A percentile compares a stretch with the other conserved stretches of the same genome.
phyloP scores from a whole-genome alignment of 371 early-diverging fungal species.

The Mucor sp. region DNA sequence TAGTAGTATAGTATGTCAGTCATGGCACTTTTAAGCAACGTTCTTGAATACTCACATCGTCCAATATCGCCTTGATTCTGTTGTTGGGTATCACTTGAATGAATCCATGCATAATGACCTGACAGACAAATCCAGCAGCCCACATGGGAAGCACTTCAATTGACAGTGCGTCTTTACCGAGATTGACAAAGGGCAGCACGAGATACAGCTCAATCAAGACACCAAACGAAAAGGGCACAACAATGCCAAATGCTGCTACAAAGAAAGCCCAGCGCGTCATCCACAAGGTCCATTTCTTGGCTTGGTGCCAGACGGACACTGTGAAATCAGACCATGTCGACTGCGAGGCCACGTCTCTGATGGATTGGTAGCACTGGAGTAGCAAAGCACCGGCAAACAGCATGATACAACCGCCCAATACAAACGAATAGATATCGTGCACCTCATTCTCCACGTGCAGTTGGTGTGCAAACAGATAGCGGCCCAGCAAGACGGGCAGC shows the following conservation, averaged over 20 bases:
- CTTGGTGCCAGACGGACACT: not conserved
- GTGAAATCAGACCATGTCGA: not conserved
- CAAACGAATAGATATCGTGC: slow-evolving; percentile 62
- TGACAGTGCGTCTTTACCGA: slow-evolving; percentile 20
- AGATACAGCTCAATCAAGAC: slow-evolving; percentile 53
- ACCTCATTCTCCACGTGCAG: slow-evolving; percentile 27
- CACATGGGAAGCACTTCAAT: slow-evolving; percentile 46
- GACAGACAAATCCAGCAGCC: slow-evolving; percentile 47
- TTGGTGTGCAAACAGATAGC: slow-evolving; percentile 35
- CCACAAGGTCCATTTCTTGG: slow-evolving; percentile 8
- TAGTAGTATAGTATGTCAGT: not conserved
- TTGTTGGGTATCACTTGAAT: slow-evolving; percentile 37
- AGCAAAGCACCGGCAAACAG: slow-evolving; percentile 1
- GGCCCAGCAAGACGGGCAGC: slow-evolving; percentile 50
- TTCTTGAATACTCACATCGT: slow-evolving; percentile 29
- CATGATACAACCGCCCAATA: slow-evolving; percentile 23
- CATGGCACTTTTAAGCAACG: too few relatives aligned
- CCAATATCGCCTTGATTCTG: slow-evolving; percentile 22
- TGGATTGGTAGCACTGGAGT: not conserved
- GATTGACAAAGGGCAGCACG: slow-evolving; percentile 41
- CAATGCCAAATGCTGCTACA: slow-evolving; percentile 39
- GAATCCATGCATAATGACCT: slow-evolving; percentile 36
- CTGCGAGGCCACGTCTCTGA: slow-evolving; percentile 8
- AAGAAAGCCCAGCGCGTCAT: slow-evolving; percentile 30
- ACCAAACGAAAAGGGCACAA: slow-evolving; percentile 51